Percentiles rank a stretch among this genome's conserved stretches.
These are phyloP conservation scores for Vaccinium macrocarpon DNA, from an alignment of 148 eudicot genomes.

Conservation along the genomic window DNA sequence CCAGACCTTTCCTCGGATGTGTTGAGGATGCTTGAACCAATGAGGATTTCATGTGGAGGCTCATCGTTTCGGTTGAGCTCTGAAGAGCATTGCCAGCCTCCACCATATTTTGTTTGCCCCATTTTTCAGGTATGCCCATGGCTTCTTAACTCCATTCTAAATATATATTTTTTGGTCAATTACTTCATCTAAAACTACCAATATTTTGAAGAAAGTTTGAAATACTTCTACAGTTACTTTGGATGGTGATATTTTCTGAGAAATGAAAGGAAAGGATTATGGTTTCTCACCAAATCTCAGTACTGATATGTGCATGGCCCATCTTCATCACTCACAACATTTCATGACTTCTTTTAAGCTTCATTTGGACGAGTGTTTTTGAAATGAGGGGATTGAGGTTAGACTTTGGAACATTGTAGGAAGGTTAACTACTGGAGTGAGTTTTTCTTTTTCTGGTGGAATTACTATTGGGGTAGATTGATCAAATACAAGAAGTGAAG, in stretches of 20 bases:
- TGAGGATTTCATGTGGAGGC: conserved; percentile 59
- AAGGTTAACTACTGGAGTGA: not conserved
- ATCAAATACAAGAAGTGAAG: not conserved
- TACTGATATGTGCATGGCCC: not conserved
- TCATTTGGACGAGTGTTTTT: not conserved
- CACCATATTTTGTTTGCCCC: conserved; percentile 75
- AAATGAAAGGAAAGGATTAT: not conserved
- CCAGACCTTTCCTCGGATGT: conserved; percentile 73
- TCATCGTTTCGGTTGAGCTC: conserved; percentile 36
- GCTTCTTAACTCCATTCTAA: not conserved
- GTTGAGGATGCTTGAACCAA: conserved; percentile 74
- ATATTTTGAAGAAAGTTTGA: not conserved
- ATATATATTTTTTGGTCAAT: not conserved
- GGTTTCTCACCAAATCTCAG: not conserved
- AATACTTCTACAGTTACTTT: not conserved
- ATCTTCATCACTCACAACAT: not conserved
- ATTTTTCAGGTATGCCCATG: conserved; percentile 69
- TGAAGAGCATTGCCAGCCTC: conserved; percentile 36
- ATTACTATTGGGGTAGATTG: not conserved
- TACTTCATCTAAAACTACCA: not conserved
- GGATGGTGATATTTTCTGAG: not conserved
- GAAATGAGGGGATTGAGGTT: conserved; percentile 1
- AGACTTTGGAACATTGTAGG: not conserved
- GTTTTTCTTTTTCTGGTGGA: not conserved
- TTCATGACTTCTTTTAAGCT: not conserved